phyloP scores from a whole-genome alignment of 169 alveolate species.

The Neospora caninum region DNA sequence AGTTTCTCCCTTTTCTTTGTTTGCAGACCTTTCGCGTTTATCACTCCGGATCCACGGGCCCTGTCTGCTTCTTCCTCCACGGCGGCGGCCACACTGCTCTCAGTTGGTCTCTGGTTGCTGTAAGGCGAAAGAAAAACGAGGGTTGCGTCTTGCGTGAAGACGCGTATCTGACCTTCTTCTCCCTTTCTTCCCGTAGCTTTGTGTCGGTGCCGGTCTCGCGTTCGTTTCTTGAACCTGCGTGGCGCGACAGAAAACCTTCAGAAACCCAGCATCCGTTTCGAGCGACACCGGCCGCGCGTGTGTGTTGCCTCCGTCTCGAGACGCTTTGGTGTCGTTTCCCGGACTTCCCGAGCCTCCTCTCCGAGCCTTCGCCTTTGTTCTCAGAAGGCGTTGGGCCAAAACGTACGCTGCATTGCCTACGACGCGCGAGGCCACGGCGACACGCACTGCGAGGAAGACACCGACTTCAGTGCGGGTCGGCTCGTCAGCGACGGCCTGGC shows the following conservation, averaged over 20 bases:
- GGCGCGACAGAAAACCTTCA: no score
- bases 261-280: no score
- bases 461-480: conserved; percentile 52
- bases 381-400: conserved; percentile 53
- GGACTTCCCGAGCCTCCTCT: background rate
- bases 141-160: conserved; percentile 4
- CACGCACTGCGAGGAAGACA: conserved; percentile 59
- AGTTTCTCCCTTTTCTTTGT: background rate
- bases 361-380: background rate
- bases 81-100: conserved; percentile 67
- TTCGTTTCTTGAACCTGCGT: no score
- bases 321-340: no score
- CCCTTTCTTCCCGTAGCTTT: no score
- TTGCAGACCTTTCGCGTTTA: conserved; percentile 65
- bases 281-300: no score
- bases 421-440: conserved; percentile 68
- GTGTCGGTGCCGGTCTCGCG: no score
- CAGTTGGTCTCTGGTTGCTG: conserved; percentile 66
- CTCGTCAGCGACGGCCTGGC: conserved; percentile 62
- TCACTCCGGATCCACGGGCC: conserved; percentile 60
- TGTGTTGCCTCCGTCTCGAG: no score
- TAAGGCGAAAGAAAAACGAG: background rate
- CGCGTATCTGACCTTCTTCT: no score
- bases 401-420: conserved; percentile 57
- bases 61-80: conserved; percentile 60